Evolutionary conservation across 352 stramenopile species (phyloP).

Genomic region (Phytophthora palmivora): DNA sequence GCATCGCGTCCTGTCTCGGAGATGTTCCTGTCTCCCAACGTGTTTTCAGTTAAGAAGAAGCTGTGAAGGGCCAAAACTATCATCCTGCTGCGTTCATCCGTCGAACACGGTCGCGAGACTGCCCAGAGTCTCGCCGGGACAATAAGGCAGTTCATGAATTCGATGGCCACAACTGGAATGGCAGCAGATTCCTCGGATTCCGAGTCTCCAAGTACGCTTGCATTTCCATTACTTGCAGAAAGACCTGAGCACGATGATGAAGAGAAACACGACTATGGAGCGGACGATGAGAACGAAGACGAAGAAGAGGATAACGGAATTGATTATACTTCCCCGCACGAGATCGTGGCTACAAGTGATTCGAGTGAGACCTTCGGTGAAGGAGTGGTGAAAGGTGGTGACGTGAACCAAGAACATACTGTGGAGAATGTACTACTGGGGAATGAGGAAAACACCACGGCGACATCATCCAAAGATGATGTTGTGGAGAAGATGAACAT

Average conservation of each 20-base stretch:
- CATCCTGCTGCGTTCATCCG: background rate
- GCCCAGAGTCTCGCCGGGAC: slow-evolving; percentile 15
- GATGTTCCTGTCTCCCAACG: background rate
- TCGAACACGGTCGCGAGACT: slow-evolving; percentile 11
- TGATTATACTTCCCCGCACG: slow-evolving; percentile 4
- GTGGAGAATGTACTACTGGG: background rate
- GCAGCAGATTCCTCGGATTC: slow-evolving; percentile 12
- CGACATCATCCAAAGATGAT: background rate
- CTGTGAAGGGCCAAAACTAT: slow-evolving; percentile 6
- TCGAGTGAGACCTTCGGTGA: background rate
- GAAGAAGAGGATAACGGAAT: slow-evolving; percentile 21
- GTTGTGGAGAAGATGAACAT: slow-evolving; percentile 8
- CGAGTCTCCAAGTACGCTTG: background rate
- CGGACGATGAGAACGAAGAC: slow-evolving; percentile 21
- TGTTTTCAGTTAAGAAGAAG: slow-evolving; percentile 20
- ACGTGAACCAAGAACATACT: no score
- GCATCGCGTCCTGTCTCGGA: slow-evolving; percentile 16
- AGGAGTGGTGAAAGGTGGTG: background rate
- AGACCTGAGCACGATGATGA: slow-evolving; percentile 12
- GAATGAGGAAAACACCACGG: background rate
- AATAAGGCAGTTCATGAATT: slow-evolving; percentile 15
- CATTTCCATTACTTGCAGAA: background rate
- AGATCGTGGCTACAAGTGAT: background rate
- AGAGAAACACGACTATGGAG: slow-evolving; percentile 20
- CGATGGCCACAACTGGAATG: slow-evolving; percentile 29